A percentile compares a stretch with the other conserved stretches of the same genome.
These are phyloP conservation scores for Paramecium bursaria DNA, from an alignment of 73 alveolate species.

Conservation along the genomic window DNA sequence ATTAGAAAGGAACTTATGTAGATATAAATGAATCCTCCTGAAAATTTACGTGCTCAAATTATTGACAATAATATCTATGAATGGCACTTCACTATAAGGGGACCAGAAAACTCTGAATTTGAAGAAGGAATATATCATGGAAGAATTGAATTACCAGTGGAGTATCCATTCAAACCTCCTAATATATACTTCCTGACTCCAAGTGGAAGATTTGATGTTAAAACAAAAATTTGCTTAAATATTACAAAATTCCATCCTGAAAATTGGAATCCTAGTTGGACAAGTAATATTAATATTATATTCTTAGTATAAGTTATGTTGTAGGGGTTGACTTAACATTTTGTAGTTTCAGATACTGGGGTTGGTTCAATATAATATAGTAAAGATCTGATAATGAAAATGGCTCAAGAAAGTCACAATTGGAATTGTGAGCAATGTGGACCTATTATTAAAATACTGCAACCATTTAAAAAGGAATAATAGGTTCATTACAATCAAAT, in stretches of 20 bases:
- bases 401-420: constrained; percentile 79
- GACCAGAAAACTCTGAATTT: constrained; percentile 93
- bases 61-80: constrained; percentile 82
- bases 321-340: constrained; percentile 84
- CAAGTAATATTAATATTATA: constrained; percentile 49
- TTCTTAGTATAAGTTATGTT: constrained; percentile 81
- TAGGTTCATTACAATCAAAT: too few relatives aligned
- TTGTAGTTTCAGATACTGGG: constrained; percentile 87
- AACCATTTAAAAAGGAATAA: not conserved
- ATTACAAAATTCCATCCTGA: constrained; percentile 95
- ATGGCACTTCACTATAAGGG: constrained; percentile 98
- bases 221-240: constrained; percentile 87
- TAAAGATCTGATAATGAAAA: constrained; percentile 77
- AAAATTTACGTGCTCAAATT: not conserved
- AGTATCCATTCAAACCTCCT: constrained; percentile 96
- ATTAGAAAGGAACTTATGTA: constrained; percentile 27
- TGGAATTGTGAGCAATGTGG: constrained; percentile 93
- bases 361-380: constrained; percentile 86
- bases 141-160: constrained; percentile 86
- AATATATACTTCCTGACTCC: constrained; percentile 89
- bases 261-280: constrained; percentile 98
- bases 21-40: constrained; percentile 28
- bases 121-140: constrained; percentile 97
- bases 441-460: constrained; percentile 26
- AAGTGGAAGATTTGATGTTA: constrained; percentile 89